Evolutionary conservation across 495 filamentous ascomycete genomes (phyloP), one percentile per base, ranked within the genome.

Genomic region (Xylaria nigripes): DNA sequence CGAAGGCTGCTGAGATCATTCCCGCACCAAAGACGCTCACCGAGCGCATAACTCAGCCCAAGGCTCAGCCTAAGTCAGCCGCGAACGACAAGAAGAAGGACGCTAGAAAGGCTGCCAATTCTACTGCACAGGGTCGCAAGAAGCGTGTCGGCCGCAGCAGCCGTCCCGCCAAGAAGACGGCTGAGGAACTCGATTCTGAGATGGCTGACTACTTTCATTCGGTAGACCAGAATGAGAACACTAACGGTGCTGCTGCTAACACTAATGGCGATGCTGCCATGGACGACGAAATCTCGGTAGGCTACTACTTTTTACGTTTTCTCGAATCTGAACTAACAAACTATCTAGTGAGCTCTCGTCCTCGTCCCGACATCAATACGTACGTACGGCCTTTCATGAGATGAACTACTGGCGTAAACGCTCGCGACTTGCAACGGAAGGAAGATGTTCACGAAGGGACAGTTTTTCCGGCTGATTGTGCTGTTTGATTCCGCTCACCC

Each of bases 171-270:
- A 95, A 94, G 83, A 95, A 95, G 83, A 90, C 88, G 10, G 81
- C 83, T 2, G 90, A 95, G 66, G 89, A 96, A 72, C 77, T 96
- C 10, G 91, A 96, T 67, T 87, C 86, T 7, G 91, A 96, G 62
- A 95, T 96, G 91, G 79, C 80, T 6, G 91, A 96, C 61, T 96
- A 95, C 72, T 95, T 92, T 61, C 81, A 74, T 4, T 63, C 70
- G 22, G 67, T 41, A 21, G 57, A 62, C 36, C 62, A 65, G 63
- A 68, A 62, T 27, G 68, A 67, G 53, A 75, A 74, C 40, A 70
- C 75, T 38, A 67, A 68, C 22, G 77, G 74, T 48, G 58, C 60
- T 38, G 65, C 62, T 18, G 65, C 73, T 47, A 74, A 70, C 58
- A 44, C 45, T 9, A 29, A 27, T 30, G 72, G 70, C 40, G 78